phyloP scores from a whole-genome alignment of 306 rosid species.

The Trifolium subterraneum region DNA sequence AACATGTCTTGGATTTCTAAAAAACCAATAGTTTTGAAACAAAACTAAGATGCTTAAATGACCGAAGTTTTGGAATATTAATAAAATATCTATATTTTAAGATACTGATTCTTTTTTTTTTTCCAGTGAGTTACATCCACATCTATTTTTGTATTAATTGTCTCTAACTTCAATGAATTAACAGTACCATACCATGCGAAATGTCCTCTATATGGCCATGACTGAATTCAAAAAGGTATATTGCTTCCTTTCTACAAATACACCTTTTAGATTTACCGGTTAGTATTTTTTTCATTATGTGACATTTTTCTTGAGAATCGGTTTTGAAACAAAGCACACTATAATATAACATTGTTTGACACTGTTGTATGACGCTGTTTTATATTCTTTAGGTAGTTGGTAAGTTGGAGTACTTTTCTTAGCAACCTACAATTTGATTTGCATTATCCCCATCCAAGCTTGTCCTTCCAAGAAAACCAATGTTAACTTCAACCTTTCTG shows the following conservation, averaged over 20 bases:
- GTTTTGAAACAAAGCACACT: neutral
- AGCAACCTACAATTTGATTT: neutral
- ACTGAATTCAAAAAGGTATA: conserved; percentile 77
- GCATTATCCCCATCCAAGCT: neutral
- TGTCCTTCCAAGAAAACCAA: neutral
- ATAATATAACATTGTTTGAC: neutral
- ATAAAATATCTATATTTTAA: conserved; percentile 24
- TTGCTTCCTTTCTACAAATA: conserved; percentile 29
- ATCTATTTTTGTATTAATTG: conserved; percentile 32
- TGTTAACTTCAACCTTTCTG: neutral
- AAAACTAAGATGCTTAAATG: neutral
- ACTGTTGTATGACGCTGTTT: conserved; percentile 17
- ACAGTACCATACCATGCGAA: conserved; percentile 88
- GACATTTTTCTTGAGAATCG: conserved; percentile 2
- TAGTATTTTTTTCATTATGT: neutral
- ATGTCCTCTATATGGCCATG: conserved; percentile 78
- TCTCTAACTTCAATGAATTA: conserved; percentile 39
- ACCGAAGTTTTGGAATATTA: neutral
- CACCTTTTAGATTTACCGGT: conserved; percentile 1
- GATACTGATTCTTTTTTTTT: neutral
- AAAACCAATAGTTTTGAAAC: neutral
- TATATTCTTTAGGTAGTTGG: conserved; percentile 24
- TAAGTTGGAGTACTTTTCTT: neutral
- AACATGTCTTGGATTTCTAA: neutral
- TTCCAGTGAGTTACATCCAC: conserved; percentile 24